Conservation (phyloP, 2,329 filamentous ascomycete genomes). For the Exophiala oligosperma region DNA sequence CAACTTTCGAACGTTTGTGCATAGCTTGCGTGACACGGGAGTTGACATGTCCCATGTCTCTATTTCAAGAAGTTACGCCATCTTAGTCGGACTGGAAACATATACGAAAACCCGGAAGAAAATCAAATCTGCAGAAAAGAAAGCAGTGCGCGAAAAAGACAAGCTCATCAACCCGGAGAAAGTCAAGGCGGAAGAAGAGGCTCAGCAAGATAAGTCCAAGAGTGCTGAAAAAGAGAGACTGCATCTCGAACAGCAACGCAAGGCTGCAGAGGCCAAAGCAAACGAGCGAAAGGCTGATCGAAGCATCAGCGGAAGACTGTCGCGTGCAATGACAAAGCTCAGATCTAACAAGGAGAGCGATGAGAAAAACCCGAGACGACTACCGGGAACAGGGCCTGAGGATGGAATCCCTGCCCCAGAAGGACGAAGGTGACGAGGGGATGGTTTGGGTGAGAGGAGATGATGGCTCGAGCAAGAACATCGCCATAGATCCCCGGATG, state of each 20-base stretch:
- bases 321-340: constrained; percentile 11
- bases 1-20: constrained; percentile 81
- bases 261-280: constrained; percentile 10
- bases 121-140: constrained; percentile 57
- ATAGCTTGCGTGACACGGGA: constrained; percentile 67
- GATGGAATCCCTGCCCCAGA: constrained; percentile 32
- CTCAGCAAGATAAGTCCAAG: constrained; percentile 58
- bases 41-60: constrained; percentile 78
- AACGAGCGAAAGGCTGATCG: constrained; percentile 9
- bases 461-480: too few species aligned
- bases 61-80: constrained; percentile 78
- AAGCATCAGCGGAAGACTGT: constrained; percentile 11
- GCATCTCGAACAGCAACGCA: constrained; percentile 34
- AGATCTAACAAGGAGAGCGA: not conserved
- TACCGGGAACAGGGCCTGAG: constrained; percentile 30
- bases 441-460: too few species aligned
- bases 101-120: constrained; percentile 70
- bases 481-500: too few species aligned
- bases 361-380: constrained; percentile 12
- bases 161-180: constrained; percentile 64
- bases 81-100: constrained; percentile 78
- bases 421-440: constrained; percentile 21
- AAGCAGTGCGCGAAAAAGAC: constrained; percentile 55
- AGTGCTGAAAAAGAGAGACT: constrained; percentile 63
- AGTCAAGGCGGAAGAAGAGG: constrained; percentile 47